Base-by-base conservation (phyloP, 441 rosid genomes). In the Pelargonium fulgidum region DNA sequence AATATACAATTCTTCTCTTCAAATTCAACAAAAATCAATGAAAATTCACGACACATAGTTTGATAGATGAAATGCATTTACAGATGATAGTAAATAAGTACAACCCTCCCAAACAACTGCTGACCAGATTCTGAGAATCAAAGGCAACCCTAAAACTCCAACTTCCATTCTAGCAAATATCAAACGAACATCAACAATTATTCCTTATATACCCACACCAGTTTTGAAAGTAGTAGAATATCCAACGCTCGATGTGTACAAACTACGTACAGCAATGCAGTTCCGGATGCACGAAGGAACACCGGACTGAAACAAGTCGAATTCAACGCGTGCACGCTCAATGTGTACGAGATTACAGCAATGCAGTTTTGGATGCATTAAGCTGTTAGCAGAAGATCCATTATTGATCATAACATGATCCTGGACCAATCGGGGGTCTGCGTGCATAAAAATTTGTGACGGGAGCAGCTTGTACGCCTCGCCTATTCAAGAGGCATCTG, bases 391-490 rank as follows among this genome's bases (percentile, higher is more conserved):
- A 29, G 36, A 29, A 29, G 36, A 29, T 29, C 6, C 69, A 52
- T 86, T 81, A 87, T 58, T 83, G 96, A 70, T 71, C 87, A 65
- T 88, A 91, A 85, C 99, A 91, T 44, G 97, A 90, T 6, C 96
- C 94, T 0, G 96, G 92, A 72, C 89, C 96, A 0, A n/a, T 29
- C 2, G 99, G 97, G 59, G 92, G 89, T 24, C 45, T 79, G 42
- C 96, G 80, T 0, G 92, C 99, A 45, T 80, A 82, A 12, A 7
- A 13, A 70, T 90, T 90, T 14, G 81, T 67, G 59, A 85, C 90
- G 0, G 96, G 96, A 78, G 96, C 94, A 3, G 97, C 99, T 67
- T 76, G 87, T 71, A 91, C 81, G 20, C 97, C 97, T 0, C 96
- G 89, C 72, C 80, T 69, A 71, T 86, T 88, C 82, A 91, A 65